Conservation (phyloP, 441 rosid genomes). For the Gossypium gossypioides region DNA sequence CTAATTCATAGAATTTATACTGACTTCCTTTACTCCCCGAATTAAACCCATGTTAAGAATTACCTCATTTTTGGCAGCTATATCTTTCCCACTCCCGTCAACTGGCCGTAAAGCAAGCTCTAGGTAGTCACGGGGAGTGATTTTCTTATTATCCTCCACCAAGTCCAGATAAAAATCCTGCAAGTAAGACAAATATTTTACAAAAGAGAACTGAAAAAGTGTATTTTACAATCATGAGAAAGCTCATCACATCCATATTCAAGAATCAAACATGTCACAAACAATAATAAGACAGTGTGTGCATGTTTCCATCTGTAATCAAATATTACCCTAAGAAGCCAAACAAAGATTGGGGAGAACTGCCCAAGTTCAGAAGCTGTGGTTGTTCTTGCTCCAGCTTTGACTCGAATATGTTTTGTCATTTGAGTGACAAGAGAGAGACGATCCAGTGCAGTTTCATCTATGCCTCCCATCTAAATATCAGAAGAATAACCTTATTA, state of each 20-base stretch:
- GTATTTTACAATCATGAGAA: neutral
- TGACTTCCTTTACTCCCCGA: neutral
- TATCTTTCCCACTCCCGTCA: conserved; percentile 72
- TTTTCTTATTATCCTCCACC: conserved; percentile 69
- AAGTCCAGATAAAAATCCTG: conserved; percentile 94
- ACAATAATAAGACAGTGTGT: neutral
- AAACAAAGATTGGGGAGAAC: conserved; percentile 95
- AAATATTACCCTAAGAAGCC: conserved; percentile 78
- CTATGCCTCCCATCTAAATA: conserved; percentile 92
- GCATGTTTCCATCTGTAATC: neutral
- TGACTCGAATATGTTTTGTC: conserved; percentile 92
- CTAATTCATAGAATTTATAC: neutral
- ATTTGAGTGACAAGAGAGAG: conserved; percentile 97
- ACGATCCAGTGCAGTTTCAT: conserved; percentile 90
- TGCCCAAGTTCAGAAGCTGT: conserved; percentile 79
- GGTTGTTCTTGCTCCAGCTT: conserved; percentile 65
- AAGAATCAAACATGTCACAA: neutral
- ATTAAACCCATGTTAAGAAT: neutral
- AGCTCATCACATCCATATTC: neutral
- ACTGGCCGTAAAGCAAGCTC: conserved; percentile 86
- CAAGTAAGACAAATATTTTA: conserved; percentile 6
- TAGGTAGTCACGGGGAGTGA: conserved; percentile 88
- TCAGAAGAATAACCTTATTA: neutral
- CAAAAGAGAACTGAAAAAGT: conserved; percentile 6
- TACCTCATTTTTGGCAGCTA: conserved; percentile 93